Base-by-base conservation (phyloP, 2,329 filamentous ascomycete species). In the Drechslera avenae region DNA sequence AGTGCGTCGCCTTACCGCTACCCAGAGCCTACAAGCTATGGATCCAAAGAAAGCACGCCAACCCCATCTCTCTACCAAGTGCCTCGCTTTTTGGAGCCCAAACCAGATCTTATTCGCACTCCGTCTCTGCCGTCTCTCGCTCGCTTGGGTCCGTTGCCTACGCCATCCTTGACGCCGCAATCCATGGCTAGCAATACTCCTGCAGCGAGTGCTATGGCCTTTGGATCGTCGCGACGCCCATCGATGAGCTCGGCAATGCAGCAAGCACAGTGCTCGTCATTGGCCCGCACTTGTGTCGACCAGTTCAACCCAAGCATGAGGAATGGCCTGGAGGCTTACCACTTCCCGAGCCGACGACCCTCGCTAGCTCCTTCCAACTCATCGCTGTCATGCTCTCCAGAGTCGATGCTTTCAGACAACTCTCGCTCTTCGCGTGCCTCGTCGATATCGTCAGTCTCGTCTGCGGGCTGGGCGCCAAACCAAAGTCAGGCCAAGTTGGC, bases 361-460 rank as follows among this genome's bases (percentile, higher is more conserved):
- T 80, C 76, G 59, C 72, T 75, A 75, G 79, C 78, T 69, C 63
- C 79, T 65, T 82, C 79, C 52, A 70, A 79, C 56, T 77, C 78
- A 49, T 80, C 69, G 21, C 79, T 80, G 17, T 76, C 78, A 19
- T 84, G 82, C 3, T 81, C 78, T 71, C 84, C 84, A n/a, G 83
- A 86, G 57, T 86, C 84, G 28, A 83, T 86, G 79, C 72, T 85
- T 30, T 85, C 83, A 21, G 84, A 86, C 66, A 77, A 77, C 46
- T 83, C 81, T 12, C 74, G 83, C 52, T 82, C 81, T 49, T 82
- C 79, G 32, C 78, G 79, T 56, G 78, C 80, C 26, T 81, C 80
- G 8, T 82, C 80, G 46, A 83, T 81, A 57, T 81, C 79, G 44
- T 81, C 79, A 39, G 72, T 80, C 60, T 79, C 78, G 39, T 80